Evolutionary conservation across 495 filamentous ascomycete genomes (phyloP), one percentile per base, ranked within the genome.

Genomic region (Achaetomiella virescens): DNA sequence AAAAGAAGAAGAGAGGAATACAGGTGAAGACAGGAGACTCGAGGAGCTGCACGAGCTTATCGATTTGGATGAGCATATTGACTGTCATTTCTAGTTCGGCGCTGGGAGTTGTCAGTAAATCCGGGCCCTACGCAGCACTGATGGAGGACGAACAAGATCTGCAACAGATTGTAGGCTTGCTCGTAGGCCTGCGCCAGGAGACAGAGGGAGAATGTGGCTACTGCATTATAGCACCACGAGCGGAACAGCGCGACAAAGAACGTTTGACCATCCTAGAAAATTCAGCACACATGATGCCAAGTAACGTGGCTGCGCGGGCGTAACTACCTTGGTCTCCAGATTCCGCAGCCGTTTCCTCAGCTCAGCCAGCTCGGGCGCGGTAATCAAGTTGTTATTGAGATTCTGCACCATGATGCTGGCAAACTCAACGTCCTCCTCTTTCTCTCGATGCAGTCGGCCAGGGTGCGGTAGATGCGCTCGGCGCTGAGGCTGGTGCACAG

Each of bases 331-430:
- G 0, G 88, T 88, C 67, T 97, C 93, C 11, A 96, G 76, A 66
- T 93, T 97, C 25, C 92, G 80, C 45, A 99, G 76, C 18, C 93
- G 79, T 68, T 95, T 96, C 43, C 95, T 81, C 42, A 99, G 75
- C 48, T 96, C 95, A 0, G 89, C 84, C 31, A 99, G 77, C 66
- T 99, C 91, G 0, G 95, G 95, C 0, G 95, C 95, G 11, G 95
- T 99, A 60, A 97, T 97, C 18, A 99, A 80, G 61, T 97, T 99
- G 64, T 99, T 99, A 72, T 99, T 99, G 42, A 99, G 77, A 68
- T 97, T 97, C 65, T 97, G 95, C 24, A 99, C 90, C 95, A 99
- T 99, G 62, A 97, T 99, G 60, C 91, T 96, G 17, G 95, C 91
- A 70, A 99, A 99, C 67, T 97, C 95, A 31, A 97, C 79, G 66